Percentiles rank a stretch among this genome's conserved stretches.
Conservation (phyloP, 1,139 yeast genomes). For the Kurtzmaniella quercitrusa region DNA sequence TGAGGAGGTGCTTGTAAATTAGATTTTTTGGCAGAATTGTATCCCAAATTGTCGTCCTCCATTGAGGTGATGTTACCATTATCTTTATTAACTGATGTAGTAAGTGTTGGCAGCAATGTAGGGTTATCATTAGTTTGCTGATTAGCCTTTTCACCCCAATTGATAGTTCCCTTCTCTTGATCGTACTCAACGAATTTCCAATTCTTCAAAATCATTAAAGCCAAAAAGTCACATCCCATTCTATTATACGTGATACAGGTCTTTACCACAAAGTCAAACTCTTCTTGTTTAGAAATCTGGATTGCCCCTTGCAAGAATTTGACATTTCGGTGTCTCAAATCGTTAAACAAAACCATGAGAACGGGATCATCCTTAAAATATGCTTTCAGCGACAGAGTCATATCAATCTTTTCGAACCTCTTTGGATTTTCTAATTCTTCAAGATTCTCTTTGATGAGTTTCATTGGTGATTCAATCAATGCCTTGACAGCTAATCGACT, state of each 20-base stretch:
- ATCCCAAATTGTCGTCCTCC: not conserved
- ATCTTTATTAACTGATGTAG: not conserved
- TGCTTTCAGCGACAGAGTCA: slow-evolving; percentile 30
- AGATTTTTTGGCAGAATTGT: slow-evolving; percentile 8
- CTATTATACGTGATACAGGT: slow-evolving; percentile 67
- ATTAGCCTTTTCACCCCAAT: slow-evolving; percentile 6
- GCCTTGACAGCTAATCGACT: slow-evolving; percentile 61
- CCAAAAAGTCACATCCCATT: slow-evolving; percentile 89
- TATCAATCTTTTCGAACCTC: slow-evolving; percentile 14
- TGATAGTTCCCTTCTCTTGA: slow-evolving; percentile 8
- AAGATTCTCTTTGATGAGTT: slow-evolving; percentile 27
- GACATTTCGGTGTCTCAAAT: slow-evolving; percentile 49
- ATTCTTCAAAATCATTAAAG: slow-evolving; percentile 55
- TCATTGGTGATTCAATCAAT: slow-evolving; percentile 53
- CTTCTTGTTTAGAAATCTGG: slow-evolving; percentile 45
- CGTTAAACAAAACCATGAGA: slow-evolving; percentile 59
- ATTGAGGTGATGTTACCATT: not conserved
- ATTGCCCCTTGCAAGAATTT: slow-evolving; percentile 48
- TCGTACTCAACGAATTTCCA: slow-evolving; percentile 58
- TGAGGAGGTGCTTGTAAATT: slow-evolving; percentile 43
- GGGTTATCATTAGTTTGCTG: not conserved
- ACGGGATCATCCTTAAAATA: slow-evolving; percentile 82
- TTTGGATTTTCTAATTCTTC: slow-evolving; percentile 19
- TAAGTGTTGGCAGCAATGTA: not conserved
- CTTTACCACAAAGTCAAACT: slow-evolving; percentile 57